Percentiles rank a stretch among this genome's conserved stretches.
phyloP scores from a whole-genome alignment of 2,329 filamentous ascomycete species.

The Nigrospora oryzae region DNA sequence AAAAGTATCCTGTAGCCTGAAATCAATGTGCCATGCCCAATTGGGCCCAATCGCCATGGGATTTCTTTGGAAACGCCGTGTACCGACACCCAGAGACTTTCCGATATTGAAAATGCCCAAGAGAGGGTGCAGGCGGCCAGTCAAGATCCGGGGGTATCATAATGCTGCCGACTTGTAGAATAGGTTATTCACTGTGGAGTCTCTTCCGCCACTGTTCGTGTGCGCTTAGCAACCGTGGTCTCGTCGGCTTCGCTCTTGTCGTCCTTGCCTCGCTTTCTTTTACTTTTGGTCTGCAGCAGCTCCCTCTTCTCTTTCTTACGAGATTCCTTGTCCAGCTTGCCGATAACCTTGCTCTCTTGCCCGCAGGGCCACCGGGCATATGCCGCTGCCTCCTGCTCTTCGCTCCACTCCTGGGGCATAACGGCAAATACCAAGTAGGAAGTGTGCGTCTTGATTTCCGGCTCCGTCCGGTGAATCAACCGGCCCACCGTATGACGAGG shows the following conservation, averaged over 20 bases:
- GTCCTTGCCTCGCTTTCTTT: slow-evolving; percentile 14
- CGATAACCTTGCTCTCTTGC: slow-evolving; percentile 42
- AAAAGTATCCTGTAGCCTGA: too few relatives aligned
- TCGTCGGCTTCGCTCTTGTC: neutral
- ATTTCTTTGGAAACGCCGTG: too few relatives aligned
- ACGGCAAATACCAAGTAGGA: slow-evolving; percentile 94
- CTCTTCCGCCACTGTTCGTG: neutral
- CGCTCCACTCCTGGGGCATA: slow-evolving; percentile 77
- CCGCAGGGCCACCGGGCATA: slow-evolving; percentile 56
- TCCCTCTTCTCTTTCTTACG: slow-evolving; percentile 50
- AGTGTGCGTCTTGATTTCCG: slow-evolving; percentile 90
- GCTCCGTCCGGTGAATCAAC: slow-evolving; percentile 72
- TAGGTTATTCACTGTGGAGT: neutral
- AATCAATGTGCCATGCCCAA: too few relatives aligned
- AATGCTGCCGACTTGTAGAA: too few relatives aligned
- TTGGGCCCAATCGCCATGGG: too few relatives aligned
- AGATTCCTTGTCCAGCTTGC: slow-evolving; percentile 42
- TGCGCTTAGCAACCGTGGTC: neutral
- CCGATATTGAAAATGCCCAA: too few relatives aligned
- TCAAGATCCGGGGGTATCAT: too few relatives aligned
- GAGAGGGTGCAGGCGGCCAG: too few relatives aligned
- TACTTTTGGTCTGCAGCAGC: slow-evolving; percentile 37
- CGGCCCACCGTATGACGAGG: slow-evolving; percentile 53
- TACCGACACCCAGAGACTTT: too few relatives aligned
- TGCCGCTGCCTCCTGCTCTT: slow-evolving; percentile 67